phyloP scores from a whole-genome alignment of 371 early-diverging fungal genomes.

The Paraphysoderma sedebokerense region DNA sequence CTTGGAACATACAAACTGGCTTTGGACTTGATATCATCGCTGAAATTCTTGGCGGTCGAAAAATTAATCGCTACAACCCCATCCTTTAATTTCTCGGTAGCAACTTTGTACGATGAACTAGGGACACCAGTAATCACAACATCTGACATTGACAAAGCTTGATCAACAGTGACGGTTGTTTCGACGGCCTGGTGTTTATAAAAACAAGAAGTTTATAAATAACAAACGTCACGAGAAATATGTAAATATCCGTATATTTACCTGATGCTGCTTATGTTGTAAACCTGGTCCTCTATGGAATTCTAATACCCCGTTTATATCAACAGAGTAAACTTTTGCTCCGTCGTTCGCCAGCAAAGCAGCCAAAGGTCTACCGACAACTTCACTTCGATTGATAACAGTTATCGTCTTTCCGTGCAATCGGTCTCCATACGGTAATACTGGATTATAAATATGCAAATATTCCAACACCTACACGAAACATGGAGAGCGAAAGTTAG shows the following conservation, averaged over 20 bases:
- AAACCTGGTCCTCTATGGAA: conserved; percentile 73
- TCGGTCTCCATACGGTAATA: conserved; percentile 81
- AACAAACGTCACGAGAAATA: not conserved
- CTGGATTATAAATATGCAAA: conserved; percentile 78
- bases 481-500: not conserved
- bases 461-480: conserved; percentile 56
- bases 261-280: conserved; percentile 56
- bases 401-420: conserved; percentile 86
- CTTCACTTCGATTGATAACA: conserved; percentile 86
- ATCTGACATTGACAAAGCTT: conserved; percentile 67
- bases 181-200: conserved; percentile 36
- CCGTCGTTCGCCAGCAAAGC: conserved; percentile 94
- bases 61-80: conserved; percentile 94
- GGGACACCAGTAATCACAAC: conserved; percentile 96
- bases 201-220: not conserved
- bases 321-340: conserved; percentile 87
- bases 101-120: conserved; percentile 61
- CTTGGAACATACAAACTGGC: conserved; percentile 87
- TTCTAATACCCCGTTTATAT: conserved; percentile 71
- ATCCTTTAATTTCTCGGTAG: conserved; percentile 65
- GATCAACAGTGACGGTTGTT: conserved; percentile 44
- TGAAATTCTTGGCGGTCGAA: conserved; percentile 78
- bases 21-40: conserved; percentile 59
- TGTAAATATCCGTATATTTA: conserved; percentile 5
- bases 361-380: conserved; percentile 94